Base-by-base conservation (phyloP, 2,329 filamentous ascomycete genomes). In the Fusarium luffae region DNA sequence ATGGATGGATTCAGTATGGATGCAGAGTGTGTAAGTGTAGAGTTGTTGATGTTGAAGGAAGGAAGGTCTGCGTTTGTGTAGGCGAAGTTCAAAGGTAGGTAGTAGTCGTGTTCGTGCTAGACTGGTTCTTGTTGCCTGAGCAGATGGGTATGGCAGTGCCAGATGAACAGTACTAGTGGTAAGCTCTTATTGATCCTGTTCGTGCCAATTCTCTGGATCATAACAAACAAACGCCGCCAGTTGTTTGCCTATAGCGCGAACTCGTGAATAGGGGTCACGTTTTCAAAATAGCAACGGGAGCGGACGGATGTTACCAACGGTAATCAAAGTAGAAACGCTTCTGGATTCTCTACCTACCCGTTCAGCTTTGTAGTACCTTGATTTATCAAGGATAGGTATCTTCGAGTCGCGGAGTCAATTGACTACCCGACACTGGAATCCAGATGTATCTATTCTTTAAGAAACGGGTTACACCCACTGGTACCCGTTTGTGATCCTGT, bases 231-330 rank as follows among this genome's bases (percentile, higher is more conserved):
- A n/a, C 18, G 18, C 34, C 3, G 18, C 34, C 9, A 37, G 16
- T 0, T 11, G 34, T n/a, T 37, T 37, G 34, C 34, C 9, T 37
- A 11, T 9, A n/a, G 2, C 5, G 18, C 9, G 1, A 37, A 4
- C 9, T n/a, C 0, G 9, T 37, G 34, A 37, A n/a, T 37, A 6
- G 4, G 5, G 5, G 9, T n/a, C 9, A n/a, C 0, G 5, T n/a
- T 37, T 37, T 7, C 34, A 37, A 37, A 37, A n/a, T 37, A 37
- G 34, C 18, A 37, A 37, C 34, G 34, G 34, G 5, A 37, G 18
- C 34, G 18, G 34, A n/a, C 34, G 34, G 18, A n/a, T 37, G 34
- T n/a, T n/a, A 37, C 18, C 34, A 37, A 37, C 34, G 9, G 18
- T 37, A n/a, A 37, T 37, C 10, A n/a, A n/a, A 11, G n/a, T n/a